A percentile compares a stretch with the other conserved stretches of the same genome.
Conservation (phyloP, 805 yeast genomes). For the Starmerella potacharoeniae region DNA sequence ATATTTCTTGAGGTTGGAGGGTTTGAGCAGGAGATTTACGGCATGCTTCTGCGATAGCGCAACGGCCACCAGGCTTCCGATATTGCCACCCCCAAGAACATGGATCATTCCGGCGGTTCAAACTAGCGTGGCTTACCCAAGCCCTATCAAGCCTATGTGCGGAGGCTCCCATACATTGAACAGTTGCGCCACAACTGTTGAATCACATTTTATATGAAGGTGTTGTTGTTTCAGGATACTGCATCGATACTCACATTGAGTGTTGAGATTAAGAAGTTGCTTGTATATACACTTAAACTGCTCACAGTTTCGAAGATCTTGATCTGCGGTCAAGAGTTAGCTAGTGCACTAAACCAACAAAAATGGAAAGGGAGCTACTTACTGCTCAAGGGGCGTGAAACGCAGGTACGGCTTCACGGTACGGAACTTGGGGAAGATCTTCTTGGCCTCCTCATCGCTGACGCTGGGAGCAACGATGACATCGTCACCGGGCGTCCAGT, state of each 20-base stretch:
- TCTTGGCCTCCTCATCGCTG: constrained; percentile 70
- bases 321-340: not conserved
- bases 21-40: constrained; percentile 34
- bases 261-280: not conserved
- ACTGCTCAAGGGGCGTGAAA: constrained; percentile 37
- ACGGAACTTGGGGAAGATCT: constrained; percentile 79
- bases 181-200: too few species aligned
- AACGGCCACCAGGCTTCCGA: constrained; percentile 42
- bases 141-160: not conserved
- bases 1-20: constrained; percentile 35
- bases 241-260: too few species aligned
- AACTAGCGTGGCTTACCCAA: not conserved
- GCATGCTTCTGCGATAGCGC: constrained; percentile 33
- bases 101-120: constrained; percentile 19
- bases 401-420: constrained; percentile 89
- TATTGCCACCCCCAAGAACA: constrained; percentile 44
- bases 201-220: too few species aligned
- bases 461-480: constrained; percentile 89
- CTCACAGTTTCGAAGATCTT: constrained; percentile 1
- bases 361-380: constrained; percentile 7
- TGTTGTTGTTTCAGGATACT: too few species aligned
- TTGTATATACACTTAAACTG: not conserved
- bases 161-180: too few species aligned
- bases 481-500: constrained; percentile 86
- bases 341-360: not conserved